phyloP scores from a whole-genome alignment of 495 filamentous ascomycete genomes.

The Hamigera avellanea region DNA sequence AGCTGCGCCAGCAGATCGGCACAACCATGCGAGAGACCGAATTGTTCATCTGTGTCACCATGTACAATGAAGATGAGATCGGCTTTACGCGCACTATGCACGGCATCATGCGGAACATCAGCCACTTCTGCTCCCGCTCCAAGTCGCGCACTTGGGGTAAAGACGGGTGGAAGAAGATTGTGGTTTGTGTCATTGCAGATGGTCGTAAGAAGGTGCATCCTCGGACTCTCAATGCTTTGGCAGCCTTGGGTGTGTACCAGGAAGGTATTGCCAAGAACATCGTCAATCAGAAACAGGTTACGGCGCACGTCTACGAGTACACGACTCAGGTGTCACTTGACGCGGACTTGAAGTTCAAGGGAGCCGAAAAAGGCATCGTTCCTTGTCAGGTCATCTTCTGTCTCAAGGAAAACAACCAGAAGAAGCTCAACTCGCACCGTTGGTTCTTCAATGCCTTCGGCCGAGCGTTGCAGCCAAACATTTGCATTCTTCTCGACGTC shows the following conservation, averaged over 20 bases:
- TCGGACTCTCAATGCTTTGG: slow-evolving; percentile 86
- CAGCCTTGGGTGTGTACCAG: slow-evolving; percentile 97
- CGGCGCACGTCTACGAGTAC: slow-evolving; percentile 95
- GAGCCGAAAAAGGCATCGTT: slow-evolving; percentile 97
- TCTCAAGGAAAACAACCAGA: slow-evolving; percentile 93
- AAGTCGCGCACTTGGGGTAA: slow-evolving; percentile 96
- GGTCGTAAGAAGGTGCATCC: slow-evolving; percentile 91
- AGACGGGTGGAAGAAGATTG: slow-evolving; percentile 97
- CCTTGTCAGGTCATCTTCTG: slow-evolving; percentile 98
- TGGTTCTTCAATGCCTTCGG: slow-evolving; percentile 99
- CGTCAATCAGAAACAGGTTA: slow-evolving; percentile 79
- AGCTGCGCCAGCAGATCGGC: slow-evolving; percentile 89
- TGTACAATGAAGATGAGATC: slow-evolving; percentile 98
- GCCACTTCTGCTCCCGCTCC: slow-evolving; percentile 85
- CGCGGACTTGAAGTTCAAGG: slow-evolving; percentile 93
- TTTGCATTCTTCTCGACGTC: slow-evolving; percentile 93
- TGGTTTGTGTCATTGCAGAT: slow-evolving; percentile 91
- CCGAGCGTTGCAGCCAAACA: slow-evolving; percentile 81
- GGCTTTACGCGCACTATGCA: slow-evolving; percentile 97
- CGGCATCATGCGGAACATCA: slow-evolving; percentile 95
- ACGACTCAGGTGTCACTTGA: slow-evolving; percentile 97
- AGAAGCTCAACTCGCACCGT: slow-evolving; percentile 96
- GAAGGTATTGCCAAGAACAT: slow-evolving; percentile 97
- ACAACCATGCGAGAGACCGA: slow-evolving; percentile 86
- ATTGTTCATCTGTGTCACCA: slow-evolving; percentile 93